Conservation (phyloP, 306 rosid species). For the Ceratonia siliqua region DNA sequence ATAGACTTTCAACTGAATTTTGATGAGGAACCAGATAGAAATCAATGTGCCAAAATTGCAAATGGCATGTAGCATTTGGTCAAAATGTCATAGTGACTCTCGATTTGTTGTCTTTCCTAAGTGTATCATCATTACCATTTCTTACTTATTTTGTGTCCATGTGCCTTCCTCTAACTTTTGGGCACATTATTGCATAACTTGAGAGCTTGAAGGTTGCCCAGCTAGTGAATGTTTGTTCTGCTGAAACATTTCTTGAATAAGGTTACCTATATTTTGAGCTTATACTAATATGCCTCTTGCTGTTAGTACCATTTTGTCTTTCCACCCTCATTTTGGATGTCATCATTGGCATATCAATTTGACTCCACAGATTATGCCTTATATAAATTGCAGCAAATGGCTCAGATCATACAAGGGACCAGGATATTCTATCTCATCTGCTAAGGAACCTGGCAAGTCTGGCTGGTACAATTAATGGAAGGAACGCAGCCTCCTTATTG, state of each 20-base stretch:
- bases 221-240: not conserved
- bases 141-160: conserved; percentile 7
- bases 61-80: conserved; percentile 15
- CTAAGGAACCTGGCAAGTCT: conserved; percentile 61
- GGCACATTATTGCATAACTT: not conserved
- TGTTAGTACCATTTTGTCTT: conserved; percentile 15
- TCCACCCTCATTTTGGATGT: conserved; percentile 27
- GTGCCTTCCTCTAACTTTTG: conserved; percentile 14
- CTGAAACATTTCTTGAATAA: conserved; percentile 20
- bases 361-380: conserved; percentile 41
- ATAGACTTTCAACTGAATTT: not conserved
- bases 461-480: conserved; percentile 55
- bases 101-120: not conserved
- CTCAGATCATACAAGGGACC: conserved; percentile 56
- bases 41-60: conserved; percentile 15
- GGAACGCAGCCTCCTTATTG: conserved; percentile 54
- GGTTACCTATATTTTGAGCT: conserved; percentile 11
- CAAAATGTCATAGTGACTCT: conserved; percentile 10
- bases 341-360: conserved; percentile 37
- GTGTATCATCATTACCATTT: not conserved
- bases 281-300: conserved; percentile 12
- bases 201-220: conserved; percentile 8
- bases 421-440: conserved; percentile 64
- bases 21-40: not conserved
- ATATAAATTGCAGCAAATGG: conserved; percentile 64